These are phyloP conservation scores for Ogataea corticis DNA, from an alignment of 805 yeast species.

Conservation along the genomic window DNA sequence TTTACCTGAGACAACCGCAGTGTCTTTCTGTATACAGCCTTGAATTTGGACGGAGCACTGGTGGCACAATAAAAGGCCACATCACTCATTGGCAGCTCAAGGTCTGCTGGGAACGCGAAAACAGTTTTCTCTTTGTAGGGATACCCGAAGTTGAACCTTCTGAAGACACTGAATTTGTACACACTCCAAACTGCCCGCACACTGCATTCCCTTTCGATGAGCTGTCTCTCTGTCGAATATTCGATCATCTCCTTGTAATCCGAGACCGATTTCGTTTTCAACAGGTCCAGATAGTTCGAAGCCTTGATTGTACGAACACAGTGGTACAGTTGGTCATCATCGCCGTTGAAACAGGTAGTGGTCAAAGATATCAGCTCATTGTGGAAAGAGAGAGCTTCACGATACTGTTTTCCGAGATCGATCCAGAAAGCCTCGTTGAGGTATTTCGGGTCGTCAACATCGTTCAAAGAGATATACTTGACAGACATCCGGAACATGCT, in stretches of 20 bases:
- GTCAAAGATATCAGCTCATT: conserved; percentile 32
- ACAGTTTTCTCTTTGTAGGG: conserved; percentile 30
- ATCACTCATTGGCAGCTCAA: conserved; percentile 39
- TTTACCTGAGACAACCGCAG: conserved; percentile 16
- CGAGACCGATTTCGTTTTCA: conserved; percentile 11
- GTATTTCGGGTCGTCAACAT: conserved; percentile 26
- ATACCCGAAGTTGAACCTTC: conserved; percentile 37
- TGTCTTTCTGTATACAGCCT: conserved; percentile 14
- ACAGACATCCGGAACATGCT: conserved; percentile 39
- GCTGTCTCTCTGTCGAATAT: conserved; percentile 34
- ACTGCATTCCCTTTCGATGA: conserved; percentile 35
- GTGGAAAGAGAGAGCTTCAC: conserved; percentile 32
- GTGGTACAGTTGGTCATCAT: conserved; percentile 24
- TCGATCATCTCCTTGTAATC: conserved; percentile 31
- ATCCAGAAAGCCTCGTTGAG: conserved; percentile 40
- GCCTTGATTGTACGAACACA: conserved; percentile 17
- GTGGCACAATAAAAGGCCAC: conserved; percentile 22
- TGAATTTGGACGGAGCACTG: conserved; percentile 13
- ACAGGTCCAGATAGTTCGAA: conserved; percentile 10
- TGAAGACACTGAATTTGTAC: conserved; percentile 37
- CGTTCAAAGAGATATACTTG: conserved; percentile 32
- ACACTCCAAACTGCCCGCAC: conserved; percentile 40
- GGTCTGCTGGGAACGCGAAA: conserved; percentile 32
- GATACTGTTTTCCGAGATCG: conserved; percentile 34
- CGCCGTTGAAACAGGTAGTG: conserved; percentile 26